A percentile compares a stretch with the other conserved stretches of the same genome.
phyloP scores from a whole-genome alignment of 2,329 filamentous ascomycete genomes.

The Cytospora piceicola region DNA sequence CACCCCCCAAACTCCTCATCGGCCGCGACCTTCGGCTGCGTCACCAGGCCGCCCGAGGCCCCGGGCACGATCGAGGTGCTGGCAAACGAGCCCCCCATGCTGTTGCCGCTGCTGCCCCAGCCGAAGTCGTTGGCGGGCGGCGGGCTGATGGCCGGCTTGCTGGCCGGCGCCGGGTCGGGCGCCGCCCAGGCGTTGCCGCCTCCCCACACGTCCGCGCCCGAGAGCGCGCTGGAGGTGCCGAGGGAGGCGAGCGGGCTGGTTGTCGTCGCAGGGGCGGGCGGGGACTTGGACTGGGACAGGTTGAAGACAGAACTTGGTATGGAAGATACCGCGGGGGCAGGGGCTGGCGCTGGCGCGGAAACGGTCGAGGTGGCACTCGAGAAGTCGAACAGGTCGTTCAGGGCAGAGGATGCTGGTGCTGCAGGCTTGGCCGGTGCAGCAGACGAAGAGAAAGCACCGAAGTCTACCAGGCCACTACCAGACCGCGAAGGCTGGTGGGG shows the following conservation, averaged over 20 bases:
- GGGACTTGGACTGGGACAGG: constrained; percentile 62
- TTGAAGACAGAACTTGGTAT: constrained; percentile 76
- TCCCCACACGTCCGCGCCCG: constrained; percentile 78
- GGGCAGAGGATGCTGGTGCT: constrained; percentile 57
- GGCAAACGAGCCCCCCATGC: constrained; percentile 49
- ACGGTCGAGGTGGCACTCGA: constrained; percentile 48
- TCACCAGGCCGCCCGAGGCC: constrained; percentile 66
- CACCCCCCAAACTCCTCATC: constrained; percentile 98
- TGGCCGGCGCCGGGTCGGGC: constrained; percentile 56
- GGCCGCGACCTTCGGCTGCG: constrained; percentile 72
- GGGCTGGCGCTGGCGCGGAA: constrained; percentile 47
- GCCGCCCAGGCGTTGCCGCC: constrained; percentile 80
- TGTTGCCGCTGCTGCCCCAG: constrained; percentile 49
- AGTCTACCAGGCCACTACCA: constrained; percentile 68
- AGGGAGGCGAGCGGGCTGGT: constrained; percentile 42
- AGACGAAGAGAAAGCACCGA: constrained; percentile 63
- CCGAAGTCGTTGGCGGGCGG: constrained; percentile 60
- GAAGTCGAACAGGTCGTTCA: constrained; percentile 84
- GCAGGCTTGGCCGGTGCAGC: constrained; percentile 41
- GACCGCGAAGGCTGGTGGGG: constrained; percentile 49
- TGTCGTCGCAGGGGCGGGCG: constrained; percentile 46
- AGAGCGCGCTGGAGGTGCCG: constrained; percentile 41
- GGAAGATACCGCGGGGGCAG: constrained; percentile 47
- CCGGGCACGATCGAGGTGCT: constrained; percentile 65
- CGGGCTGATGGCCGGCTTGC: constrained; percentile 52